Base-by-base conservation (phyloP, 2,329 filamentous ascomycete species). In the Stylonectria norvegica region DNA sequence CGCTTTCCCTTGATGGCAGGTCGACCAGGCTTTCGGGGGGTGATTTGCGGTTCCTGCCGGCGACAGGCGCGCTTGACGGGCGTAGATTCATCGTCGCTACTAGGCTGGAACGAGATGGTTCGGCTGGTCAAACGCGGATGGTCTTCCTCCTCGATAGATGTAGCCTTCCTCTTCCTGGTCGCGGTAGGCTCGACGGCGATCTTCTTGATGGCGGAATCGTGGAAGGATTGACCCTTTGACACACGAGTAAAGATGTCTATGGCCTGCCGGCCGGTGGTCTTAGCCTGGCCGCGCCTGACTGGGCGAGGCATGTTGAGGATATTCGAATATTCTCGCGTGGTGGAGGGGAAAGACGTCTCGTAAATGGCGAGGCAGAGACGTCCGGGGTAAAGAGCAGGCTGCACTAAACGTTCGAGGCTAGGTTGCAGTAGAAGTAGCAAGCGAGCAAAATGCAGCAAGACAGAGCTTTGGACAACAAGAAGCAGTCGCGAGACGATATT, bases 211-310 rank as follows among this genome's bases (percentile, higher is more conserved):
- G 62, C 50, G n/a, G 41, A 28, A 30, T 58, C 56, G 12, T 46
- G 43, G 15, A 55, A 47, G 14, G 46, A 40, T 15, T 60, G 51
- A 16, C 55, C 53, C 59, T 77, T 78, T 22, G 72, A 74, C 34
- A 76, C 59, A 38, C 71, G 72, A 32, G 67, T 53, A 52, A 75
- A 76, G 53, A 49, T 65, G 60, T 56, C 63, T 39, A 76, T 74
- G 48, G 58, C 44, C 17, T 58, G 58, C 25, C 37, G 46, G 11
- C 38, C 22, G 19, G 50, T 31, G 20, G 43, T 45, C 20, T 32
- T 40, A 33, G 42, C 48, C 28, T 59, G 49, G 15, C 47, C 51
- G 42, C 55, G 49, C 48, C 49, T 56, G 40, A 50, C 39, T 16
- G 49, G 49, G 53, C 40, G 64, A 56, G 50, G 48, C 50, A 48